Evolutionary conservation across 1,284 basidiomycete genomes (phyloP), one percentile per base, ranked within the genome.

Genomic region (Ceratobasidium sp.): DNA sequence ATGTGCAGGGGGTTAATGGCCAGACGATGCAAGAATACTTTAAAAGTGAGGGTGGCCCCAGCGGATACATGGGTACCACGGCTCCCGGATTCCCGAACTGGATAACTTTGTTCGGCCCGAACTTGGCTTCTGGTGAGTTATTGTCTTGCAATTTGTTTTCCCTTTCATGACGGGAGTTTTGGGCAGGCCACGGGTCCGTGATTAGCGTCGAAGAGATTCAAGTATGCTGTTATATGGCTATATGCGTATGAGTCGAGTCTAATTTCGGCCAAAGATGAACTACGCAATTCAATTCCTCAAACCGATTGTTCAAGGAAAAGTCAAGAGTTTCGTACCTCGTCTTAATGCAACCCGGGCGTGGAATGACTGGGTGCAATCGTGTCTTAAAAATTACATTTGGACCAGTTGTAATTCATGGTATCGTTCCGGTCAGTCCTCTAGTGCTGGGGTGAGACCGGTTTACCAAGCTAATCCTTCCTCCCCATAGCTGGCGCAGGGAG

Each of bases 1-100:
- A 57, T 26, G 70, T 74, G 12, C 13, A 40, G 15, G 44, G 57
- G 40, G 17, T 42, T n/a, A 46, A 83, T 59, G 87, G 86, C 28
- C 79, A 81, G 57, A 84, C 84, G 1, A 80, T 89, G 15, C 69
- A 81, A 10, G 86, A 87, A 71, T 89, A 88, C 78, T 88, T 84
- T 80, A 82, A 83, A 23, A 82, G 83, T 50, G 85, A 88, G 78
- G 87, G 87, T 28, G 88, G 88, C 3, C 82, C 87, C 12, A 85
- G 83, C 50, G 88, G 87, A 12, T 90, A 90, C 81, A 81, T 87
- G 44, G 88, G 89, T 15, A 84, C 85, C 12, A 85, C 85, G 68
- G 84, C 87, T 52, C 88, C 88, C 28, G 87, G 86, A 10, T 88
- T 89, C 81, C 90, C 90, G 28, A 90, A 90, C 81, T 80, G 86